A percentile compares a stretch with the other conserved stretches of the same genome.
phyloP scores from a whole-genome alignment of 805 yeast species.

The Wickerhamomyces subpelliculosus region DNA sequence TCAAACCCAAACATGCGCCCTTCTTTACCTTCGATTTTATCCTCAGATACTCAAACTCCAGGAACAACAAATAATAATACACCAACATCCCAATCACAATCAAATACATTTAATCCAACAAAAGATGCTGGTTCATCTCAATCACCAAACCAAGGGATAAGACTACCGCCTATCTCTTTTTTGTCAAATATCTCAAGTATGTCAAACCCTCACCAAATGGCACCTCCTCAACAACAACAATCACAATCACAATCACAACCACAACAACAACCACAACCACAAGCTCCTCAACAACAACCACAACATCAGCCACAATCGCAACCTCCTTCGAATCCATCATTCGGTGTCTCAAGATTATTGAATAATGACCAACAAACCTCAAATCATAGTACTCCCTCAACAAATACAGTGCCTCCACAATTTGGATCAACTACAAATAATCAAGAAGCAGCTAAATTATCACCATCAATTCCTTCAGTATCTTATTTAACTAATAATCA shows the following conservation, averaged over 20 bases:
- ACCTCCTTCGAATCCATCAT: no score
- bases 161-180: conserved; percentile 35
- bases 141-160: conserved; percentile 14
- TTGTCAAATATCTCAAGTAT: conserved; percentile 13
- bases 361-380: conserved; percentile 1
- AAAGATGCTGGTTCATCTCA: background rate
- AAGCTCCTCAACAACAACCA: no score
- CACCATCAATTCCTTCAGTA: background rate
- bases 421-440: background rate
- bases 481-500: background rate
- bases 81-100: background rate
- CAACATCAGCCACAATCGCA: no score
- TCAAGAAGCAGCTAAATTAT: background rate
- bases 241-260: no score
- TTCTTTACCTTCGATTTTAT: background rate
- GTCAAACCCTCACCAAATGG: conserved; percentile 2
- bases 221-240: no score
- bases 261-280: no score
- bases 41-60: background rate
- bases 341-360: conserved; percentile 7
- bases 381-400: conserved; percentile 1
- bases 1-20: background rate
- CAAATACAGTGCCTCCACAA: background rate
- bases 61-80: background rate
- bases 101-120: no score